These are phyloP conservation scores for Phytophthora ramorum DNA, from an alignment of 352 stramenopile genomes.

Conservation along the genomic window DNA sequence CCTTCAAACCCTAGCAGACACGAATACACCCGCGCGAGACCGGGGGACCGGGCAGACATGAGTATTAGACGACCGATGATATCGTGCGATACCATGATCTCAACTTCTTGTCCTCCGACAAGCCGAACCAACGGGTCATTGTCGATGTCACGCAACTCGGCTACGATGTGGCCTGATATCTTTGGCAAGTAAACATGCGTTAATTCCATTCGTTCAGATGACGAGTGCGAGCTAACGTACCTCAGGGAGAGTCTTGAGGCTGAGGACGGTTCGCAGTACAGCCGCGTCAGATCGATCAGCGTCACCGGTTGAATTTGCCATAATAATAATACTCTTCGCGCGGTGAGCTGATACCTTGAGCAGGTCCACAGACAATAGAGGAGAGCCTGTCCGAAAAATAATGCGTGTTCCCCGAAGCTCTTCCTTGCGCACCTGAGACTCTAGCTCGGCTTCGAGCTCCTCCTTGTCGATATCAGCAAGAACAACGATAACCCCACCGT, in stretches of 20 bases:
- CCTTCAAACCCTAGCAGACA: conserved; percentile 82
- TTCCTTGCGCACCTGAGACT: conserved; percentile 53
- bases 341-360: conserved; percentile 73
- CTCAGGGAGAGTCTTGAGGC: conserved; percentile 70
- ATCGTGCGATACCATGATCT: conserved; percentile 86
- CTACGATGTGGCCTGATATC: conserved; percentile 79
- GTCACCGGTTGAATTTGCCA: conserved; percentile 67
- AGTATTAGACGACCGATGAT: conserved; percentile 86
- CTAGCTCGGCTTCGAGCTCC: conserved; percentile 66
- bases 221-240: conserved; percentile 14
- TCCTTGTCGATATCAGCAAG: conserved; percentile 75
- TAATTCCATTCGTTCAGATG: neutral
- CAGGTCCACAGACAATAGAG: conserved; percentile 76
- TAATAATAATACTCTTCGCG: conserved; percentile 77
- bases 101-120: conserved; percentile 71
- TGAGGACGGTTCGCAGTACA: conserved; percentile 74
- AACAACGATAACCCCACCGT: conserved; percentile 76
- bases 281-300: conserved; percentile 79
- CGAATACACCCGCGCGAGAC: conserved; percentile 65
- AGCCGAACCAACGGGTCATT: conserved; percentile 78
- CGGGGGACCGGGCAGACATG: conserved; percentile 77
- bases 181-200: conserved; percentile 13
- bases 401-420: conserved; percentile 71
- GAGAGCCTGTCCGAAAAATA: conserved; percentile 78
- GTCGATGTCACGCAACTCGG: conserved; percentile 86